phyloP scores from a whole-genome alignment of 352 stramenopile genomes.

The Halophytophthora polymorphica region DNA sequence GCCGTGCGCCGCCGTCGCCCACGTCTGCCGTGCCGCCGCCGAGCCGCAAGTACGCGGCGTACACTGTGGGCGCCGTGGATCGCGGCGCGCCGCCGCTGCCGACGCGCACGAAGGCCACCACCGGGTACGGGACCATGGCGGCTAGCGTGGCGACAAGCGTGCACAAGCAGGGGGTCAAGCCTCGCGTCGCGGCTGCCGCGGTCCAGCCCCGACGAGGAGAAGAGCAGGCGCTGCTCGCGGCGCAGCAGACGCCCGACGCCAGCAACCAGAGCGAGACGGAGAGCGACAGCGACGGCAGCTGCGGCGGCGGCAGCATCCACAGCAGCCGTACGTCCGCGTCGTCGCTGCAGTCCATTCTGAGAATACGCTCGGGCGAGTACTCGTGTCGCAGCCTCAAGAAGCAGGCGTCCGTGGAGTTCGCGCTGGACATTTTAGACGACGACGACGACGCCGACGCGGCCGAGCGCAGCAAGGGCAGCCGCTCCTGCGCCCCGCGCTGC shows the following conservation, averaged over 20 bases:
- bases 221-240: conserved; percentile 17
- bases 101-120: conserved; percentile 10
- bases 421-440: conserved; percentile 41
- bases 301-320: conserved; percentile 25
- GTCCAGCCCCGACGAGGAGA: conserved; percentile 10
- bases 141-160: conserved; percentile 1
- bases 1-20: conserved; percentile 1
- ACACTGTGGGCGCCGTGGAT: conserved; percentile 31
- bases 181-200: conserved; percentile 4
- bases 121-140: conserved; percentile 43
- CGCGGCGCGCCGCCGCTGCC: conserved; percentile 8
- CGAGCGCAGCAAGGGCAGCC: conserved; percentile 13
- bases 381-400: conserved; percentile 55
- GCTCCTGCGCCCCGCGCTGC: conserved; percentile 43
- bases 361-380: conserved; percentile 40
- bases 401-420: conserved; percentile 64
- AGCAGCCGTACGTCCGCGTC: conserved; percentile 5
- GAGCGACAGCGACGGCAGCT: conserved; percentile 73
- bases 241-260: conserved; percentile 10
- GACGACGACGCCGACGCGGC: conserved; percentile 39
- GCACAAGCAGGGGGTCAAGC: conserved; percentile 2
- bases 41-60: conserved; percentile 27
- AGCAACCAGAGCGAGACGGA: conserved; percentile 74
- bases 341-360: conserved; percentile 65
- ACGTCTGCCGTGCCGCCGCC: conserved; percentile 3